Base-by-base conservation (phyloP, 2,329 filamentous ascomycete genomes). In the Colletotrichum plurivorum region DNA sequence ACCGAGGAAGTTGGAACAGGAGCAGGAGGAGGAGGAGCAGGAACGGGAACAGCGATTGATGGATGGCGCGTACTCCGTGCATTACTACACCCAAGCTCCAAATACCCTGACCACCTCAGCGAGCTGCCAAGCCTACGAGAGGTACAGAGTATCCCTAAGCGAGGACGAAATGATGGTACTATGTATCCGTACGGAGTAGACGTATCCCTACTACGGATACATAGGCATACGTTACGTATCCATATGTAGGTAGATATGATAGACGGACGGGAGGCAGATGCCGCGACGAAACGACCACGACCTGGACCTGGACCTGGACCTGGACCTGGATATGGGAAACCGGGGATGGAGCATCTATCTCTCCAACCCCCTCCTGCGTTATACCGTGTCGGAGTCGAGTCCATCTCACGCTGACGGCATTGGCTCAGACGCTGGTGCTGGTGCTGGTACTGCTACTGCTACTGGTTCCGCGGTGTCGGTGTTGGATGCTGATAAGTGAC, bases 111-210 rank as follows among this genome's bases (percentile, higher is more conserved):
- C 31, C 31, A 36, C 31, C 31, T 36, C 31, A 1, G 31, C 31
- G 31, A 36, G 31, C 31, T 36, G 31, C 31, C 31, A 36, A 36
- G 31, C 31, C 31, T 10, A 36, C 8, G 31, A 10, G 31, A 36
- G 31, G 31, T 36, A 36, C 31, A 36, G 31, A 36, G 31, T 10
- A 36, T 36, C 31, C 31, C 8, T 63, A 64, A 53, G 60, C 53
- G 61, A 68, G 39, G 52, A 27, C 43, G 53, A 59, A 49, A 60
- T 36, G 25, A 36, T 18, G 45, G 25, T 25, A 49, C 31, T 10
- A 36, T 9, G 31, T 36, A 9, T 31, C 27, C 27, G 27, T 31
- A 36, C 31, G 31, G 31, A 36, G 31, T 36, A 36, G 8, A 8
- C 31, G 31, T 36, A 36, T 36, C 3, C 31, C 6, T 10, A 10